A percentile compares a stretch with the other conserved stretches of the same genome.
Conservation (phyloP, 352 stramenopile species). For the Peronospora destructor region DNA sequence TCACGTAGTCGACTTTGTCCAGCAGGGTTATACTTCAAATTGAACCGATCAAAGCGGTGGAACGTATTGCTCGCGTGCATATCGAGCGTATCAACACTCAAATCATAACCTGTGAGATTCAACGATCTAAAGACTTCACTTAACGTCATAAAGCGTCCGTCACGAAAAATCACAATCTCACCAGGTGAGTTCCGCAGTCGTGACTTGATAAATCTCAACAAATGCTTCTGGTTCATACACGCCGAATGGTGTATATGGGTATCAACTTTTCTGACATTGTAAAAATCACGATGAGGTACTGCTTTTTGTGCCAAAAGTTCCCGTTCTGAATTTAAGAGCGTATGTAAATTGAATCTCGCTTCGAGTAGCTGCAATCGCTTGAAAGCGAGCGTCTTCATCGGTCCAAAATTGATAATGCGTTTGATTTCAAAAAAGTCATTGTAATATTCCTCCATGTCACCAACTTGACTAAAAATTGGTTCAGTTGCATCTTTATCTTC, state of each 20-base stretch:
- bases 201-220: conserved; percentile 90
- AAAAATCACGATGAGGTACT: conserved; percentile 97
- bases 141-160: conserved; percentile 94
- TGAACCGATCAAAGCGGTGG: conserved; percentile 99
- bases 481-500: conserved; percentile 22
- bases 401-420: conserved; percentile 81
- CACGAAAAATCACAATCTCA: conserved; percentile 93
- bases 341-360: conserved; percentile 93
- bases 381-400: conserved; percentile 82
- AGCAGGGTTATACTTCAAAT: conserved; percentile 98
- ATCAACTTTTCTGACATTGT: conserved; percentile 97
- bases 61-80: conserved; percentile 99
- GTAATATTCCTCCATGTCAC: conserved; percentile 57
- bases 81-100: conserved; percentile 98
- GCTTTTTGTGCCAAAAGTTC: conserved; percentile 93
- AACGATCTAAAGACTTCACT: conserved; percentile 91
- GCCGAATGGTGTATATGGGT: conserved; percentile 98
- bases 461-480: conserved; percentile 38
- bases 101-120: conserved; percentile 94
- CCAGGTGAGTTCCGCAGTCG: conserved; percentile 68
- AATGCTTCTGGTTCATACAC: conserved; percentile 95
- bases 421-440: conserved; percentile 75
- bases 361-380: conserved; percentile 87
- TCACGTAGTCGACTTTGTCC: conserved; percentile 91
- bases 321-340: conserved; percentile 92